Evolutionary conservation across 192 early-diverging fungal genomes (phyloP).

Genomic region (Podila epicladia): DNA sequence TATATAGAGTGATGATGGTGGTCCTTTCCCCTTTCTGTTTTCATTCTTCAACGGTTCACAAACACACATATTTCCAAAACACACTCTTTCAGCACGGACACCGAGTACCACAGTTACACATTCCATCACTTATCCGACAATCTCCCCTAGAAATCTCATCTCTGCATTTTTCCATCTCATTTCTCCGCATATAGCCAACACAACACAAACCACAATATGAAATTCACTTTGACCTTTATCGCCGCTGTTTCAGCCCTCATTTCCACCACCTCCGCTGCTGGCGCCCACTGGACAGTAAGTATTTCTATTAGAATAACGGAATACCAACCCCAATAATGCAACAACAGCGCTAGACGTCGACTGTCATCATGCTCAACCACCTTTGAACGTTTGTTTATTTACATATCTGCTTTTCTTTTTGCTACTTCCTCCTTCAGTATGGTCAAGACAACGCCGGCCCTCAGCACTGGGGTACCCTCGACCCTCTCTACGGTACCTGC

Average conservation of each 20-base stretch:
- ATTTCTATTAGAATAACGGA: background rate
- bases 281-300: background rate
- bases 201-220: background rate
- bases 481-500: slow-evolving; percentile 27
- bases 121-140: background rate
- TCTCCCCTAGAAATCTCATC: background rate
- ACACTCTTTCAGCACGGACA: too few species aligned
- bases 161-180: background rate
- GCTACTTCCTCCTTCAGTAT: background rate
- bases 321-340: too few species aligned
- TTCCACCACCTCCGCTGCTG: background rate
- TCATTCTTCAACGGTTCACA: too few species aligned
- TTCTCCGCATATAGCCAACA: too few species aligned
- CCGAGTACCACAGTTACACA: too few species aligned
- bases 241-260: background rate
- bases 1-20: too few species aligned
- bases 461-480: slow-evolving; percentile 40
- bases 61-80: too few species aligned
- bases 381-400: too few species aligned
- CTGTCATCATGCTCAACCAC: too few species aligned
- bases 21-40: too few species aligned
- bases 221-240: background rate
- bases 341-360: too few species aligned
- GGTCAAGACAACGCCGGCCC: slow-evolving; percentile 9
- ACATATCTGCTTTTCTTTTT: background rate